Evolutionary conservation across 1,284 basidiomycete species (phyloP).

Genomic region (Microbotryomycetes sp.): DNA sequence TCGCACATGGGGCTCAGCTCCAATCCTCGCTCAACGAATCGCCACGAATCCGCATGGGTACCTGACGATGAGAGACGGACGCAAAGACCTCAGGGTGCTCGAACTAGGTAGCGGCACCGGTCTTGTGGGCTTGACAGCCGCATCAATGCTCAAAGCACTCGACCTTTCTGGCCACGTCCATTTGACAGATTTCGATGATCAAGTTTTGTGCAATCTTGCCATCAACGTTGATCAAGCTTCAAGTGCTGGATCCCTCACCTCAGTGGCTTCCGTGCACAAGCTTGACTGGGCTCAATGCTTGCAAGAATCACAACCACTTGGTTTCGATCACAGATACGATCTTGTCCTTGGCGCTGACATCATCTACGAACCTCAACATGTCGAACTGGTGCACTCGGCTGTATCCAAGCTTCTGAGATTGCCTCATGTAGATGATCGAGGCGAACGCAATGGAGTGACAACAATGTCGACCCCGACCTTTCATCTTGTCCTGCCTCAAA

Average conservation of each 20-base stretch:
- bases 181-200: slow-evolving; percentile 67
- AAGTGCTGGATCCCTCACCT: slow-evolving; percentile 47
- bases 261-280: slow-evolving; percentile 46
- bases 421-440: slow-evolving; percentile 36
- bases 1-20: slow-evolving; percentile 24
- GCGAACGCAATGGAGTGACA: background rate
- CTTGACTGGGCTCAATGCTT: slow-evolving; percentile 66
- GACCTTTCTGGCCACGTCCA: background rate
- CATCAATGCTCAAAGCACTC: background rate
- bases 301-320: slow-evolving; percentile 1
- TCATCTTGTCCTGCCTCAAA: slow-evolving; percentile 67
- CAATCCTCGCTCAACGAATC: slow-evolving; percentile 13
- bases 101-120: slow-evolving; percentile 31
- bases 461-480: slow-evolving; percentile 44
- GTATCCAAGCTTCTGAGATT: slow-evolving; percentile 53
- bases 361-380: slow-evolving; percentile 63
- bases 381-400: slow-evolving; percentile 58
- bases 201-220: slow-evolving; percentile 65
- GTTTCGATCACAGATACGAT: slow-evolving; percentile 51
- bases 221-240: slow-evolving; percentile 52
- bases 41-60: background rate
- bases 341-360: slow-evolving; percentile 67
- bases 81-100: slow-evolving; percentile 2
- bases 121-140: slow-evolving; percentile 21
- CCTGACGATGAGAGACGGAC: background rate